Evolutionary conservation across 192 early-diverging fungal species (phyloP).

Genomic region (Coemansia brasiliensis): DNA sequence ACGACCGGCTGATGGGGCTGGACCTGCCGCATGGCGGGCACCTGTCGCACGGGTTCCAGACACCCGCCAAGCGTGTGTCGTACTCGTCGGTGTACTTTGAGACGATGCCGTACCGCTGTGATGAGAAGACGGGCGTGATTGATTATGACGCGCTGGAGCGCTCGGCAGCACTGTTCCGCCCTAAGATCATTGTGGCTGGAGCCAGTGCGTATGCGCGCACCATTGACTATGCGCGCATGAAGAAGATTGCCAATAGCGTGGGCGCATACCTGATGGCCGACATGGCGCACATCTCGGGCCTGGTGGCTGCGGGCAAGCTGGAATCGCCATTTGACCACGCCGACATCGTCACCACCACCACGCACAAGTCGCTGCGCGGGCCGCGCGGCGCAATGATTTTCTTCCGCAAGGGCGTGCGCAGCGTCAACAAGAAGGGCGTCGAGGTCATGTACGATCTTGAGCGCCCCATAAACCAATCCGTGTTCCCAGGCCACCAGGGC

Average conservation of each 20-base stretch:
- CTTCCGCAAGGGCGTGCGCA: slow-evolving; percentile 90
- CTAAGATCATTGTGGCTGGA: slow-evolving; percentile 95
- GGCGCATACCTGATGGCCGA: slow-evolving; percentile 94
- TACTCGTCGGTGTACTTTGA: slow-evolving; percentile 95
- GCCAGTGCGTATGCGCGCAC: slow-evolving; percentile 94
- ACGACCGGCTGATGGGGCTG: slow-evolving; percentile 97
- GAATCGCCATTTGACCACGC: slow-evolving; percentile 88
- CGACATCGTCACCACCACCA: slow-evolving; percentile 98
- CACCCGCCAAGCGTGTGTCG: slow-evolving; percentile 94
- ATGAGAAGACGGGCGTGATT: slow-evolving; percentile 87
- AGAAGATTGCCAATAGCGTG: slow-evolving; percentile 77
- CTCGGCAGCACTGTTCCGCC: slow-evolving; percentile 82
- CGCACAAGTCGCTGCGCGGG: slow-evolving; percentile 98
- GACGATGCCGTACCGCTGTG: slow-evolving; percentile 89
- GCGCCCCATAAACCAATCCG: slow-evolving; percentile 90
- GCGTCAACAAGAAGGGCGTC: slow-evolving; percentile 87
- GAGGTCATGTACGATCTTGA: slow-evolving; percentile 90
- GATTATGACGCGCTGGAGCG: slow-evolving; percentile 89
- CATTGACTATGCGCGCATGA: slow-evolving; percentile 82
- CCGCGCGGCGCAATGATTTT: slow-evolving; percentile 99
- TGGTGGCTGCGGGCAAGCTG: slow-evolving; percentile 86
- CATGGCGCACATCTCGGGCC: slow-evolving; percentile 93
- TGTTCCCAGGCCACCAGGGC: slow-evolving; percentile 99
- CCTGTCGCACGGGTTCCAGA: slow-evolving; percentile 98
- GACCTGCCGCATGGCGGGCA: slow-evolving; percentile 98